Conservation (phyloP, 768 basidiomycete genomes). For the Kwoniella dejecticola region DNA sequence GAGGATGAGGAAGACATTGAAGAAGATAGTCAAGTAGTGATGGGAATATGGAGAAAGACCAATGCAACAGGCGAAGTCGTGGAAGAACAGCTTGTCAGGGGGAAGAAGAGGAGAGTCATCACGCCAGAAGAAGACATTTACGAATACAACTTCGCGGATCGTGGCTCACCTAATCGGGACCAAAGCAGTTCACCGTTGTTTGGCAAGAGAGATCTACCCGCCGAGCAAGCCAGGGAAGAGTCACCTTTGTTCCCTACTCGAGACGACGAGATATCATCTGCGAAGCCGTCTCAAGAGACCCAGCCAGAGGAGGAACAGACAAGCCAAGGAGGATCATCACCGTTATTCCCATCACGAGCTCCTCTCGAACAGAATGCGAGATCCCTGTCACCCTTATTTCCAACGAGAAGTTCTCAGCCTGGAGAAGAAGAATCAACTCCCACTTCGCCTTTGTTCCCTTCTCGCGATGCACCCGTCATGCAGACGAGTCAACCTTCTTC, state of each 20-base stretch:
- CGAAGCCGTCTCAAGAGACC: neutral
- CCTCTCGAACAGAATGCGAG: neutral
- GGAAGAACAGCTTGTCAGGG: slow-evolving; percentile 12
- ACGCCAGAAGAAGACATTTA: neutral
- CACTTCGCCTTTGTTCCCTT: slow-evolving; percentile 12
- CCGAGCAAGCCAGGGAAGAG: neutral
- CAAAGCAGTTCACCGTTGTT: slow-evolving; percentile 19
- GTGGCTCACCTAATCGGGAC: neutral
- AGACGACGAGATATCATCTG: neutral
- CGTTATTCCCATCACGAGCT: slow-evolving; percentile 15
- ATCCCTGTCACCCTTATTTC: neutral
- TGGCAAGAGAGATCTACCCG: slow-evolving; percentile 7
- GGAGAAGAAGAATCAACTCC: neutral
- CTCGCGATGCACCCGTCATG: neutral
- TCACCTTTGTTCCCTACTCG: slow-evolving; percentile 22
- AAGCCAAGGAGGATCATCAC: slow-evolving; percentile 7
- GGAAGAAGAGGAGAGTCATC: slow-evolving; percentile 9
- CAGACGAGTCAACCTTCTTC: slow-evolving; percentile 1
- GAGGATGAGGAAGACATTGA: slow-evolving; percentile 12
- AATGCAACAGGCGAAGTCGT: slow-evolving; percentile 13
- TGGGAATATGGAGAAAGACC: slow-evolving; percentile 22
- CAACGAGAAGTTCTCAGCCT: neutral
- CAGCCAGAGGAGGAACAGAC: slow-evolving; percentile 1
- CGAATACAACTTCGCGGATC: neutral
- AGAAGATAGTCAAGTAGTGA: slow-evolving; percentile 2